A percentile compares a stretch with the other conserved stretches of the same genome.
These are phyloP conservation scores for Calonectria leucothoes DNA, from an alignment of 2,329 filamentous ascomycete genomes.

Conservation along the genomic window DNA sequence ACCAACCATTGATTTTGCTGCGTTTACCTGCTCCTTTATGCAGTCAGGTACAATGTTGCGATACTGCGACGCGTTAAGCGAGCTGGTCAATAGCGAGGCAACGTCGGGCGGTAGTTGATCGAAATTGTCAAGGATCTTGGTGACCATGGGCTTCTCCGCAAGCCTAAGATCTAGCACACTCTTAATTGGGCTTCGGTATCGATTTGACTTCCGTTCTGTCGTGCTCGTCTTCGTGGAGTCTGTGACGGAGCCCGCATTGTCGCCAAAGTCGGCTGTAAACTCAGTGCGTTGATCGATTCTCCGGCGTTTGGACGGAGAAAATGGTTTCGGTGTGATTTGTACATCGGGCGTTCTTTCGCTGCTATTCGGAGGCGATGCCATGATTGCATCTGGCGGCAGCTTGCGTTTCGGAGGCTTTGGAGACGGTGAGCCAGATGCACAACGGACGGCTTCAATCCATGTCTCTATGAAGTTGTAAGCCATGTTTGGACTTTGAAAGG, in stretches of 20 bases:
- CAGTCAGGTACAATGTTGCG: background rate
- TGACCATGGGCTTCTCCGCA: background rate
- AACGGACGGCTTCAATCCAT: too few species aligned
- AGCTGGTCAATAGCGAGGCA: background rate
- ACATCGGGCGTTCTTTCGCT: too few species aligned
- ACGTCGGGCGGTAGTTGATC: conserved; percentile 1
- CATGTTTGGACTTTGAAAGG: too few species aligned
- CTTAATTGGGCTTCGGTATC: conserved; percentile 9
- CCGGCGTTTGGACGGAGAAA: too few species aligned
- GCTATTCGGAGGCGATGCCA: too few species aligned
- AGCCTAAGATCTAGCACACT: conserved; percentile 2
- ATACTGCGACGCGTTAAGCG: background rate
- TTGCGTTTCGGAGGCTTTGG: too few species aligned
- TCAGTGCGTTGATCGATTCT: too few species aligned
- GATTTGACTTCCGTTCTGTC: background rate
- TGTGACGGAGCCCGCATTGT: background rate
- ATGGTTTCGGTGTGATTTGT: too few species aligned
- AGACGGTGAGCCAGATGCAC: too few species aligned
- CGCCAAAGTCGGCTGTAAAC: too few species aligned
- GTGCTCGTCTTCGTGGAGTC: background rate
- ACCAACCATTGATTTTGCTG: background rate
- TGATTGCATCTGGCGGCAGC: too few species aligned
- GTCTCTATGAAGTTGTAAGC: too few species aligned
- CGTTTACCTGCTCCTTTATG: background rate
- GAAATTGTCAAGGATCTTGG: background rate